A percentile compares a stretch with the other conserved stretches of the same genome.
Evolutionary conservation across 1,139 yeast species (phyloP).

Genomic region (Hyphopichia wangnamkhiaoensis): DNA sequence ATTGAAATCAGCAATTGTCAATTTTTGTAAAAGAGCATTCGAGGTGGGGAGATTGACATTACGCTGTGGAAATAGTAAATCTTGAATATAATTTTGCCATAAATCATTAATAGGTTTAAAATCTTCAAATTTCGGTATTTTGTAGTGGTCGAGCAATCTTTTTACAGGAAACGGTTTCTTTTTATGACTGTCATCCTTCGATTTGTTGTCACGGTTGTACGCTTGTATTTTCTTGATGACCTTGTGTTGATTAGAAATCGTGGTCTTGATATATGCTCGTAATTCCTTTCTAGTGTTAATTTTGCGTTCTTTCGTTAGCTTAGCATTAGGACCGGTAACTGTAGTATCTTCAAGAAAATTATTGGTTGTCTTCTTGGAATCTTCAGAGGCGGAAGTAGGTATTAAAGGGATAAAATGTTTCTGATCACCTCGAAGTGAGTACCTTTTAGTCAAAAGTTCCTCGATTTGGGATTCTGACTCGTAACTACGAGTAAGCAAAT

Average conservation of each 20-base stretch:
- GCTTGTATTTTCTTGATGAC: conserved; percentile 34
- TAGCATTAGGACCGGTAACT: conserved; percentile 9
- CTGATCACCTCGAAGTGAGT: conserved; percentile 57
- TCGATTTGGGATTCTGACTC: conserved; percentile 41
- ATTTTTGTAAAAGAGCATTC: conserved; percentile 48
- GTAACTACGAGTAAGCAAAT: conserved; percentile 54
- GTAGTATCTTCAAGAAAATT: conserved; percentile 14
- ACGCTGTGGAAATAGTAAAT: conserved; percentile 43
- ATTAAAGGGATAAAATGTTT: conserved; percentile 55
- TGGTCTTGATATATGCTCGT: conserved; percentile 39
- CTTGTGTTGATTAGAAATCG: conserved; percentile 39
- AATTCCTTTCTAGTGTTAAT: conserved; percentile 46
- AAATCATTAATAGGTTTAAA: conserved; percentile 53
- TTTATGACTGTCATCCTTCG: conserved; percentile 8
- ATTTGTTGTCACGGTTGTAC: conserved; percentile 20
- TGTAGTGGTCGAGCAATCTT: conserved; percentile 30
- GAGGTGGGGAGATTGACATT: conserved; percentile 24
- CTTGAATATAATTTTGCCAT: conserved; percentile 65
- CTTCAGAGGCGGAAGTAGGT: conserved; percentile 34
- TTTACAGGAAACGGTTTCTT: conserved; percentile 27
- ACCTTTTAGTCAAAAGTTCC: conserved; percentile 55
- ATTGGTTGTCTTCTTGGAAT: conserved; percentile 18
- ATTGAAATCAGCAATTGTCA: conserved; percentile 81
- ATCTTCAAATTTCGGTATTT: conserved; percentile 53
- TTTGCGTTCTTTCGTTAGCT: conserved; percentile 19